Evolutionary conservation across 225 moss, liverwort and hornwort genomes (phyloP).

Genomic region (Polytrichum commune): DNA sequence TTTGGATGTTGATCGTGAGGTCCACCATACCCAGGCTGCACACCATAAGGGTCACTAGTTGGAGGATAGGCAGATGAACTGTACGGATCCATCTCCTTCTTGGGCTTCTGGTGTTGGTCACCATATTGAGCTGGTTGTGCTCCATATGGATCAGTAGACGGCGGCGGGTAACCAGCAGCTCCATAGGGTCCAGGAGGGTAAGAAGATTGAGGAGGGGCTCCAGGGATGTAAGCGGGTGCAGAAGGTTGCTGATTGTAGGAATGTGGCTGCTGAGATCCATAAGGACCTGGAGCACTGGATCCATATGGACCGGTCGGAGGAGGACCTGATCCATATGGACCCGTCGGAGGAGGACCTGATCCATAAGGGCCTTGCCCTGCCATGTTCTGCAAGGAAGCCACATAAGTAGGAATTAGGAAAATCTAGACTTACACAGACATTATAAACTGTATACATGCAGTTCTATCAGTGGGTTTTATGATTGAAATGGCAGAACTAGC

Average conservation of each 20-base stretch:
- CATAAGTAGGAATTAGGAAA: no score
- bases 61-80: slow-evolving; percentile 7
- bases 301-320: slow-evolving; percentile 21
- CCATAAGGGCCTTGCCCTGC: slow-evolving; percentile 21
- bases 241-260: slow-evolving; percentile 18
- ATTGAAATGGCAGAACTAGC: no score
- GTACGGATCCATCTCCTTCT: neutral
- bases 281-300: slow-evolving; percentile 16
- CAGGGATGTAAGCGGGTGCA: slow-evolving; percentile 23
- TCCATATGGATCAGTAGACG: slow-evolving; percentile 41
- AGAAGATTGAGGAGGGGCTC: slow-evolving; percentile 1
- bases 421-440: no score
- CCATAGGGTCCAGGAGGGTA: slow-evolving; percentile 23
- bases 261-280: slow-evolving; percentile 15
- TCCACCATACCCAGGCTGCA: slow-evolving; percentile 5
- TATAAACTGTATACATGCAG: no score
- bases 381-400: slow-evolving; percentile 25
- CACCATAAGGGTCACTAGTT: slow-evolving; percentile 15
- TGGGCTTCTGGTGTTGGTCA: neutral
- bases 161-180: neutral
- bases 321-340: slow-evolving; percentile 22
- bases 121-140: slow-evolving; percentile 8
- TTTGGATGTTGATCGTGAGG: slow-evolving; percentile 33
- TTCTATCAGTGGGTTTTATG: no score
- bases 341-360: slow-evolving; percentile 10